A percentile compares a stretch with the other conserved stretches of the same genome.
phyloP scores from a whole-genome alignment of 179 eudicot species.

The Monotropa hypopitys region DNA sequence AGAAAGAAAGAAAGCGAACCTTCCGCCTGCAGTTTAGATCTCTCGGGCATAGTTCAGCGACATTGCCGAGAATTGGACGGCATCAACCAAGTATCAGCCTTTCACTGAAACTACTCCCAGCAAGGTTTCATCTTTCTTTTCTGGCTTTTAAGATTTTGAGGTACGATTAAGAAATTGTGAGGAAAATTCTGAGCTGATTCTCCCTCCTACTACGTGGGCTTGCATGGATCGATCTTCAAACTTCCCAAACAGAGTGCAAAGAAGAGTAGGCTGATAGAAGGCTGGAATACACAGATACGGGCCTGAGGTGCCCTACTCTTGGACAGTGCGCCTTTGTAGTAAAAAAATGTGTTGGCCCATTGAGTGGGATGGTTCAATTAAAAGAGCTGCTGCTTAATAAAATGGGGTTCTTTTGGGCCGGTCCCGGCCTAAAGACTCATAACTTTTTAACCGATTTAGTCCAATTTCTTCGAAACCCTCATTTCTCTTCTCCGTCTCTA shows the following conservation, averaged over 20 bases:
- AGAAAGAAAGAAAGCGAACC: not conserved
- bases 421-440: no score
- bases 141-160: no score
- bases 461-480: no score
- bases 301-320: not conserved
- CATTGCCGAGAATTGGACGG: conserved; percentile 19
- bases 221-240: not conserved
- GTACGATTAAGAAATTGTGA: no score
- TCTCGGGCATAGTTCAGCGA: conserved; percentile 5
- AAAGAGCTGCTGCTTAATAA: no score
- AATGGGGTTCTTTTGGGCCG: no score
- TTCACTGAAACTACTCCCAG: not conserved
- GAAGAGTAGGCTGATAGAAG: not conserved
- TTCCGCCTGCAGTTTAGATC: conserved; percentile 2
- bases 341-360: not conserved
- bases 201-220: not conserved
- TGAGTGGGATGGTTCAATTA: not conserved
- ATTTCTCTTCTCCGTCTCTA: no score
- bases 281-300: not conserved
- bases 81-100: conserved; percentile 12
- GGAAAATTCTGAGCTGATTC: not conserved
- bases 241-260: not conserved
- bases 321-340: not conserved
- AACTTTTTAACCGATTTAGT: no score
- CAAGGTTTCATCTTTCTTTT: not conserved